A percentile compares a stretch with the other conserved stretches of the same genome.
phyloP scores from a whole-genome alignment of 352 stramenopile species.

The Nothophytophthora sp. region DNA sequence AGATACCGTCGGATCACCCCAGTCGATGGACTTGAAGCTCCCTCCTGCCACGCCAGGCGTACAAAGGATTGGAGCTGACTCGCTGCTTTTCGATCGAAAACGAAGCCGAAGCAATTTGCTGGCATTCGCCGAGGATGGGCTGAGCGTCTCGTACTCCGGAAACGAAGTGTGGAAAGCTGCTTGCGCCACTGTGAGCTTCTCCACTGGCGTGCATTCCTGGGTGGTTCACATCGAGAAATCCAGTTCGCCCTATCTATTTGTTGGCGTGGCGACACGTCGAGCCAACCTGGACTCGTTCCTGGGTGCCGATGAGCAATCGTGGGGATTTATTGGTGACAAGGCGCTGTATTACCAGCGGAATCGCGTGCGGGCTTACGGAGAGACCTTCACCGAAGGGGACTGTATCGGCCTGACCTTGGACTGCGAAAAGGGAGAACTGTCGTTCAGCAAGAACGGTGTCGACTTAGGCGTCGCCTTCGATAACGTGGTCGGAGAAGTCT shows the following conservation, averaged over 20 bases:
- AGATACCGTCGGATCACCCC: not conserved
- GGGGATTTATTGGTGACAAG: conserved; percentile 98
- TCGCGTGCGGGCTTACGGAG: conserved; percentile 90
- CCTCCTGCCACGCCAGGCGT: not conserved
- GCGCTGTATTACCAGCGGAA: conserved; percentile 98
- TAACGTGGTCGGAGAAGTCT: conserved; percentile 90
- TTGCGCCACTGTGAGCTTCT: conserved; percentile 65
- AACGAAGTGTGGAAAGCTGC: conserved; percentile 93
- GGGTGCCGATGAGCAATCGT: conserved; percentile 96
- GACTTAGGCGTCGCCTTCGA: conserved; percentile 90
- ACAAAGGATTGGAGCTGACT: conserved; percentile 2
- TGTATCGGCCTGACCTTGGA: conserved; percentile 83
- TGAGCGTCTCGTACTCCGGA: conserved; percentile 65
- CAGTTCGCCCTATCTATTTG: conserved; percentile 96
- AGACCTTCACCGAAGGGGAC: conserved; percentile 86
- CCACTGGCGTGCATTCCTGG: conserved; percentile 82
- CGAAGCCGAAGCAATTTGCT: conserved; percentile 65
- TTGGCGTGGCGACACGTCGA: conserved; percentile 93
- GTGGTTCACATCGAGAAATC: conserved; percentile 93
- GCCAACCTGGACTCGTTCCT: conserved; percentile 96
- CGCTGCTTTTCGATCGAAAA: conserved; percentile 58
- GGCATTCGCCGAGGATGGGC: conserved; percentile 61
- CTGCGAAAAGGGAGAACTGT: conserved; percentile 83
- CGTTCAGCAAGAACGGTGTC: conserved; percentile 90
- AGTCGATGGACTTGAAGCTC: not conserved